Conservation (phyloP, 345 rosid species). For the Bruguiera sexangula region DNA sequence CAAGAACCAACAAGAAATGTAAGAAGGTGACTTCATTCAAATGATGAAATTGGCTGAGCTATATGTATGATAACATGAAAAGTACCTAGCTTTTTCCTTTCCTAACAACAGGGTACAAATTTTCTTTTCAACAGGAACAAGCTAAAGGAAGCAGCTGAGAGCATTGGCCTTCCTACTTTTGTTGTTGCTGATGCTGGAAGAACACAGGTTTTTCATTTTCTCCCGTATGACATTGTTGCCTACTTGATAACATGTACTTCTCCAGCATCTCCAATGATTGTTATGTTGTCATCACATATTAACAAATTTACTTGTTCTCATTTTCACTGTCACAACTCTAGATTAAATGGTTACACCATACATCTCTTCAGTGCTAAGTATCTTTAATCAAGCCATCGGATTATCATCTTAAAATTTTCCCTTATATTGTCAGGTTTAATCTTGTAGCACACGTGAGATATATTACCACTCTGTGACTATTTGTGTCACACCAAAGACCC, state of each 20-base stretch:
- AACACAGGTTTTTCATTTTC: constrained; percentile 53
- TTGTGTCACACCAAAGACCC: too few relatives aligned
- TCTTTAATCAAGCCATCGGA: too few relatives aligned
- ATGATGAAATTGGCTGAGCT: not conserved
- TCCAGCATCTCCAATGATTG: too few relatives aligned
- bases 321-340: too few relatives aligned
- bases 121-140: constrained; percentile 49
- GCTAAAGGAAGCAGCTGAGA: constrained; percentile 74
- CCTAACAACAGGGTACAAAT: not conserved
- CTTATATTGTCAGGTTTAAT: too few relatives aligned
- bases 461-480: too few relatives aligned
- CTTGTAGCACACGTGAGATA: too few relatives aligned
- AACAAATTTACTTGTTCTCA: too few relatives aligned
- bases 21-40: constrained; percentile 45
- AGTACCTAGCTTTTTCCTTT: not conserved
- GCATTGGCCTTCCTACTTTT: constrained; percentile 77
- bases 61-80: not conserved
- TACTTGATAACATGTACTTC: not conserved
- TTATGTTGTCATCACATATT: too few relatives aligned
- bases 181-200: constrained; percentile 96
- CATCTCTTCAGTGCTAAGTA: too few relatives aligned
- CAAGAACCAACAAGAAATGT: constrained; percentile 89
- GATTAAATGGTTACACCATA: too few relatives aligned
- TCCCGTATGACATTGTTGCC: not conserved
- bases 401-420: too few relatives aligned